Evolutionary conservation across 352 stramenopile genomes (phyloP), one percentile per base, ranked within the genome.

Genomic region (Pilasporangium apinafurcum): DNA sequence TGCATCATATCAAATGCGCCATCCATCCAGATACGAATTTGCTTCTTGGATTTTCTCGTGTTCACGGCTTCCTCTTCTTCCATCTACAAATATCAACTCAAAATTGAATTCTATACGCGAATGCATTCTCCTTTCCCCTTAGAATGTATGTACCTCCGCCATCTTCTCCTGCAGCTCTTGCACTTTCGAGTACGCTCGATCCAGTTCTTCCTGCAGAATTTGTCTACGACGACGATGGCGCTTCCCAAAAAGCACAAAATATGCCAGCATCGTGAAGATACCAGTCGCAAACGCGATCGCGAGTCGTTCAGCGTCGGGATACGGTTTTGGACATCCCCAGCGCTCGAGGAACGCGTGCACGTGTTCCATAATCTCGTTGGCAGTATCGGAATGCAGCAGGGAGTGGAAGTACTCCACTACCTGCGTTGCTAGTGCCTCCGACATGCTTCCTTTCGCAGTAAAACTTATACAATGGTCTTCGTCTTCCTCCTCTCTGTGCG

Each of bases 1-100:
- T 99, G 96, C 91, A 99, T 98, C 76, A 99, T 95, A 65, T 99
- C 96, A 65, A 99, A 99, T 22, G 94, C 95, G 39, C 96, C 96
- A 53, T 99, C 96, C 88, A 99, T 98, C 80, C 97, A 99, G 52
- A 99, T 98, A 43, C 92, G 86, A 59, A 98, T 91, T 63, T 98
- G 73, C 43, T 95, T 72, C 56, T 86, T 88, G 17, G 82, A 63
- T 47, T 74, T 62, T n/a, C n/a, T n/a, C n/a, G n/a, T n/a, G 9
- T 57, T 46, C 8, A 53, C 56, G 30, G 88, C 72, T 24, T 84
- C 72, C 36, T 95, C 82, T n/a, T 82, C 49, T 30, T 94, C 82
- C 61, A 93, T 90, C 58, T 85, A 43, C 40, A 30, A 22, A 32
- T 30, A 34, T 37, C 29, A 33, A 24, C 17, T 14, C 40, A 45